phyloP scores from a whole-genome alignment of 192 early-diverging fungal genomes.

The Gigaspora rosea region DNA sequence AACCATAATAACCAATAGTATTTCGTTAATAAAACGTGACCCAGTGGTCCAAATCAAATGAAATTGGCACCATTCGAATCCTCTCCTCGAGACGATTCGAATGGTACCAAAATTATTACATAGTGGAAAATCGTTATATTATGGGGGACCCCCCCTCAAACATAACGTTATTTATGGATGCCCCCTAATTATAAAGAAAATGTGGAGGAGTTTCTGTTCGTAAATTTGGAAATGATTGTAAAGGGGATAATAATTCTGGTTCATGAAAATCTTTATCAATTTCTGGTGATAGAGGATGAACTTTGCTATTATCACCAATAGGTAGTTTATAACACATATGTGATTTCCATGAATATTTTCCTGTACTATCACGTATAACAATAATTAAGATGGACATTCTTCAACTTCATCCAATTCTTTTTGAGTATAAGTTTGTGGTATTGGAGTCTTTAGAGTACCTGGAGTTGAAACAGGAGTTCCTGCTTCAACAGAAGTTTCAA shows the following conservation, averaged over 20 bases:
- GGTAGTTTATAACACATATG: slow-evolving; percentile 49
- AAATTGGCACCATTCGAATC: too few relatives aligned
- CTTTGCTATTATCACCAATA: neutral
- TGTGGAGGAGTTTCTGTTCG: slow-evolving; percentile 9
- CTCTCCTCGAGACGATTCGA: too few relatives aligned
- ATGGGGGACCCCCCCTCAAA: too few relatives aligned
- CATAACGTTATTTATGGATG: too few relatives aligned
- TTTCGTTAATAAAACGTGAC: too few relatives aligned
- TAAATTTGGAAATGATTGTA: neutral
- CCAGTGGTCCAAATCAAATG: too few relatives aligned
- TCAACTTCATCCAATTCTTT: slow-evolving; percentile 24
- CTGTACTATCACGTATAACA: slow-evolving; percentile 68
- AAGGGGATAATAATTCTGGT: neutral
- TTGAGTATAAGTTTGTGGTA: neutral
- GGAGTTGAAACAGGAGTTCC: slow-evolving; percentile 4
- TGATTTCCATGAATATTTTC: slow-evolving; percentile 70
- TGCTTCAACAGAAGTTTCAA: neutral
- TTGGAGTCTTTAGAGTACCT: neutral
- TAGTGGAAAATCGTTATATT: too few relatives aligned
- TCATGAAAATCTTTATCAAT: neutral
- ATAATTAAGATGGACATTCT: slow-evolving; percentile 52
- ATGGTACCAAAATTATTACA: too few relatives aligned
- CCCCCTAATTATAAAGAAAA: too few relatives aligned
- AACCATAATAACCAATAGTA: too few relatives aligned
- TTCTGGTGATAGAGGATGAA: neutral